Conservation (phyloP, 306 rosid genomes). For the Cucurbita maxima region DNA sequence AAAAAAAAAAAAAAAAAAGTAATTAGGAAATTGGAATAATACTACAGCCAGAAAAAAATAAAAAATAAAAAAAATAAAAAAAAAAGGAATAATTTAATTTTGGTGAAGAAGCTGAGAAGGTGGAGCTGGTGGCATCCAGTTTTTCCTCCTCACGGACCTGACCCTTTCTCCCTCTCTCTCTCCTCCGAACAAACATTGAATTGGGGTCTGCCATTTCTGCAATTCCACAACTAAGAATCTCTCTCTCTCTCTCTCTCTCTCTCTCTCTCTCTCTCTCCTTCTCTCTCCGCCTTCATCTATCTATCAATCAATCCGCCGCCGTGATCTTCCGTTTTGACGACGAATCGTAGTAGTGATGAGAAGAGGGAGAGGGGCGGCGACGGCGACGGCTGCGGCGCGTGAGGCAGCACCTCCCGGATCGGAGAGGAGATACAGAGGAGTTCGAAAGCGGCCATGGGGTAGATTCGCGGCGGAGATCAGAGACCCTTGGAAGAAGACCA, state of each 20-base stretch:
- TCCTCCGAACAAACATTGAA: not conserved
- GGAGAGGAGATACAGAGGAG: conserved; percentile 55
- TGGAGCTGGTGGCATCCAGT: conserved; percentile 32
- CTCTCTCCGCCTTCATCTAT: no score
- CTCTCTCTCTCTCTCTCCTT: no score
- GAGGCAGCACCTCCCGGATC: conserved; percentile 18
- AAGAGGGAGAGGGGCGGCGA: conserved; percentile 32
- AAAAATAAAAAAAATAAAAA: not conserved
- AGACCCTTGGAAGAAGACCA: conserved; percentile 66
- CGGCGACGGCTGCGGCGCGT: not conserved
- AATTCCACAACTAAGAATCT: not conserved
- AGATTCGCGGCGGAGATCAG: conserved; percentile 88
- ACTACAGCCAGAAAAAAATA: conserved; percentile 21
- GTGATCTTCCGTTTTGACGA: not conserved
- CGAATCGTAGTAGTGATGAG: conserved; percentile 19
- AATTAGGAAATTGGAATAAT: conserved; percentile 1
- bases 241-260: not conserved
- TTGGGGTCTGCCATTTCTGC: not conserved
- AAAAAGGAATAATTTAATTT: conserved; percentile 13
- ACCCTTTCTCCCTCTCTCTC: conserved; percentile 7
- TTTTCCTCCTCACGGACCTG: conserved; percentile 19
- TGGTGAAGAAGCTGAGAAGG: conserved; percentile 27
- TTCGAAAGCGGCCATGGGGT: conserved; percentile 79
- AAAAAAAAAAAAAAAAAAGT: not conserved
- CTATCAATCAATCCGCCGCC: no score